A percentile compares a stretch with the other conserved stretches of the same genome.
Conservation (phyloP, 1,284 basidiomycete genomes). For the Ustilago vetiveriae region DNA sequence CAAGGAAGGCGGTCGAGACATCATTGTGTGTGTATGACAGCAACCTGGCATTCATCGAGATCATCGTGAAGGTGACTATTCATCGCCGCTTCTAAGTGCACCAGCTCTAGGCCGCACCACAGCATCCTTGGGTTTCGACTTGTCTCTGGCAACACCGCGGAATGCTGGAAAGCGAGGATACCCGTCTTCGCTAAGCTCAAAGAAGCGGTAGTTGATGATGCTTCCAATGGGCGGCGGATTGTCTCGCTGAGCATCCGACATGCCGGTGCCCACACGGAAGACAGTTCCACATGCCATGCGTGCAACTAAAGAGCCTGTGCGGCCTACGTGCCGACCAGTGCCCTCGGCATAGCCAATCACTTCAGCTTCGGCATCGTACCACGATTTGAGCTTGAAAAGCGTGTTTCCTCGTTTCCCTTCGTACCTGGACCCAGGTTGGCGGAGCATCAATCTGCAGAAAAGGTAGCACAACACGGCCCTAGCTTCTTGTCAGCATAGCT, state of each 20-base stretch:
- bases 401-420: slow-evolving; percentile 72
- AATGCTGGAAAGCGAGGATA: slow-evolving; percentile 74
- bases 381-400: slow-evolving; percentile 76
- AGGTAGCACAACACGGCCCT: neutral
- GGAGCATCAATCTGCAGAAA: slow-evolving; percentile 72
- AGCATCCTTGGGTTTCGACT: slow-evolving; percentile 50
- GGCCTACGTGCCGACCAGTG: slow-evolving; percentile 72
- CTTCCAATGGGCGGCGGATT: slow-evolving; percentile 70
- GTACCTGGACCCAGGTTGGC: slow-evolving; percentile 72
- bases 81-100: slow-evolving; percentile 11
- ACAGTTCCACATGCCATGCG: slow-evolving; percentile 74
- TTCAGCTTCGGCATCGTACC: slow-evolving; percentile 76
- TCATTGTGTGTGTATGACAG: no score
- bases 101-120: slow-evolving; percentile 34
- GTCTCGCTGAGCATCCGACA: slow-evolving; percentile 52
- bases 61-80: neutral
- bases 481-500: neutral
- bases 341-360: slow-evolving; percentile 74
- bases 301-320: slow-evolving; percentile 73
- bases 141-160: slow-evolving; percentile 70
- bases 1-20: no score
- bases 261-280: slow-evolving; percentile 61
- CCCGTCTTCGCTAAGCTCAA: slow-evolving; percentile 73
- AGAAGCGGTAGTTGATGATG: slow-evolving; percentile 75
- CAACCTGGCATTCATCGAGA: neutral